Base-by-base conservation (phyloP, 345 rosid genomes). In the Garcia nutans region DNA sequence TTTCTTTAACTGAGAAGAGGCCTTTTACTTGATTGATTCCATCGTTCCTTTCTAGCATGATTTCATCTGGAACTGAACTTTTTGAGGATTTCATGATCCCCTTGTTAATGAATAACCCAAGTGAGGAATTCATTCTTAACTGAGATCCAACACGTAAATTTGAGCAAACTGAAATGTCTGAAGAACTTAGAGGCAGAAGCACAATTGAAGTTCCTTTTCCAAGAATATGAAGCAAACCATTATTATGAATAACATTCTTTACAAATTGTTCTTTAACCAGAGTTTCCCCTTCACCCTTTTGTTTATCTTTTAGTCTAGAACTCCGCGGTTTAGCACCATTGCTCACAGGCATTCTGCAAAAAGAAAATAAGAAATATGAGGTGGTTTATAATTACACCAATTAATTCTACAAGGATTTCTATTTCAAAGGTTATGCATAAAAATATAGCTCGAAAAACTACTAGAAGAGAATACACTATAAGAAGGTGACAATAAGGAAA, bases 221-320 rank as follows among this genome's bases (percentile, higher is more conserved):
- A 57, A 96, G 97, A 82, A 78, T 75, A 78, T 77, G 84, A 79
- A 93, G 97, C 84, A 92, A 84, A 31, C 88, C 79, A 70, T 89
- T 89, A 80, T 90, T 92, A 73, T 83, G 93, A 28, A 80, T 84
- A 24, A 91, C 82, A 81, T 89, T 87, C 82, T 85, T 83, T 73
- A 89, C 93, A 84, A 96, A 96, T 59, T 83, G 83, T 71, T 91
- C 92, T 86, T 93, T 96, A 79, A 91, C 86, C 83, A 93, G 83
- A 26, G 77, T 87, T 80, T 96, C 98, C 57, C 92, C 97, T 88
- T 93, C 98, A 71, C 92, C 90, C 83, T 86, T 92, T 75, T 84
- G 88, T 92, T 91, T 96, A 73, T 93, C 92, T 81, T 93, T 92
- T 82, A 93, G 82, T 81, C 98, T 87, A 60, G 99, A 93, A 85